phyloP scores from a whole-genome alignment of 345 rosid species.

The Firmiana major region DNA sequence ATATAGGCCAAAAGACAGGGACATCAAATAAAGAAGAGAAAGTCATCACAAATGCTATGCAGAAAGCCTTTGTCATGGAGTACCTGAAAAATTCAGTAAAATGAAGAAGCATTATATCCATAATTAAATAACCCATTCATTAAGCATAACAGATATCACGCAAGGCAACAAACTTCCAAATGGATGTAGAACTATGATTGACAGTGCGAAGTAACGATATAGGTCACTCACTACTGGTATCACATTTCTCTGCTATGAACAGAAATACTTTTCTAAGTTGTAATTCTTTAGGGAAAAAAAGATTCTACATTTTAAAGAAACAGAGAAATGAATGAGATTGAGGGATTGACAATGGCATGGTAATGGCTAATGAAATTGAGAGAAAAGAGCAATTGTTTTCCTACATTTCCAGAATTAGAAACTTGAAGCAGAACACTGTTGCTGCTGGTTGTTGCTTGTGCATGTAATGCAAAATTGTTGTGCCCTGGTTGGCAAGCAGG shows the following conservation, averaged over 20 bases:
- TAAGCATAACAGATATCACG: not conserved
- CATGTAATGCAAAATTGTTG: not conserved
- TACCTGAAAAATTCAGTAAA: slow-evolving; percentile 49
- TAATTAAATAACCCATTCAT: not conserved
- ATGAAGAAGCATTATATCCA: not conserved
- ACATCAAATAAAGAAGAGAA: slow-evolving; percentile 79
- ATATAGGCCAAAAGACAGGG: slow-evolving; percentile 86
- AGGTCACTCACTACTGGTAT: not conserved
- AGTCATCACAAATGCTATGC: slow-evolving; percentile 72
- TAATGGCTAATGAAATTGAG: not conserved
- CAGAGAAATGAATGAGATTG: not conserved
- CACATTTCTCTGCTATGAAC: not conserved
- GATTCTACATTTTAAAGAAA: not conserved
- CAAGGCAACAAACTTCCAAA: not conserved
- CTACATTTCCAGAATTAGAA: not conserved
- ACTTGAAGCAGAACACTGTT: not conserved
- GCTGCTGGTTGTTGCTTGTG: not conserved
- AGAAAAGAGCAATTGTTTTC: not conserved
- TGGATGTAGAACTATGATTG: not conserved
- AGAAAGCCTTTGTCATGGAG: slow-evolving; percentile 70
- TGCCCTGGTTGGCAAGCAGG: not conserved
- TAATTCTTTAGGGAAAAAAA: not conserved
- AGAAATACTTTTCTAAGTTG: not conserved
- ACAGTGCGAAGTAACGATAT: not conserved
- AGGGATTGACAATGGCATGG: not conserved